phyloP scores from a whole-genome alignment of 176 grass and related monocot species.

The Luzula sylvatica region DNA sequence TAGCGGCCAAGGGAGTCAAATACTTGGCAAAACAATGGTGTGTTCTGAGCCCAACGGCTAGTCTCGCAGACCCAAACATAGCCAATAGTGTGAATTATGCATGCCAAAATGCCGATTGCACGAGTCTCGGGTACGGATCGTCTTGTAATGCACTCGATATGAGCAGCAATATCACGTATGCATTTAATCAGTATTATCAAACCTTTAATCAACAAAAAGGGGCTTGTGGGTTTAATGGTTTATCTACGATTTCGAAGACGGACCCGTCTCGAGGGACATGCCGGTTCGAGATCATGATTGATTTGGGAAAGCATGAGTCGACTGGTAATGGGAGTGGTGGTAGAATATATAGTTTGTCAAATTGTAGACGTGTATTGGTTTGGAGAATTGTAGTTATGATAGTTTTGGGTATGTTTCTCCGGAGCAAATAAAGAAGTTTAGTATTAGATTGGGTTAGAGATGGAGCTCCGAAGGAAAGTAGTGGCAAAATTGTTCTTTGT shows the following conservation, averaged over 20 bases:
- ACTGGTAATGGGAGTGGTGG: neutral
- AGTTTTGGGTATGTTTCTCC: constrained; percentile 6
- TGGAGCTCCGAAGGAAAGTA: no score
- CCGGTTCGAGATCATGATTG: constrained; percentile 72
- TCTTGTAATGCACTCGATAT: constrained; percentile 47
- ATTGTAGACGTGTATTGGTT: neutral
- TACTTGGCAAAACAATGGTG: constrained; percentile 79
- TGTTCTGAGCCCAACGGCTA: constrained; percentile 43
- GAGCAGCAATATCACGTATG: constrained; percentile 65
- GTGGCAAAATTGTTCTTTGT: no score
- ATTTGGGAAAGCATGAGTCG: constrained; percentile 42
- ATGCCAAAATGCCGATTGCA: constrained; percentile 76
- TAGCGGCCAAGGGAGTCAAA: constrained; percentile 51
- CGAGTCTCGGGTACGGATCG: constrained; percentile 65
- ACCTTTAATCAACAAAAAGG: constrained; percentile 43
- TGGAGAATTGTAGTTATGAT: neutral
- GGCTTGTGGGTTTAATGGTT: constrained; percentile 47
- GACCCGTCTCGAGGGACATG: constrained; percentile 63
- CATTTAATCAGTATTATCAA: constrained; percentile 92
- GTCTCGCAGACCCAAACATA: constrained; percentile 25
- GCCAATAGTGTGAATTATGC: constrained; percentile 33
- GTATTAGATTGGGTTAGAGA: no score
- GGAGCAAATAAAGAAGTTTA: neutral
- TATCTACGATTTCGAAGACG: constrained; percentile 46
- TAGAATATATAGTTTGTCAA: neutral